Evolutionary conservation across 305 asterid genomes (phyloP), one percentile per base, ranked within the genome.

Genomic region (Coffea humblotiana): DNA sequence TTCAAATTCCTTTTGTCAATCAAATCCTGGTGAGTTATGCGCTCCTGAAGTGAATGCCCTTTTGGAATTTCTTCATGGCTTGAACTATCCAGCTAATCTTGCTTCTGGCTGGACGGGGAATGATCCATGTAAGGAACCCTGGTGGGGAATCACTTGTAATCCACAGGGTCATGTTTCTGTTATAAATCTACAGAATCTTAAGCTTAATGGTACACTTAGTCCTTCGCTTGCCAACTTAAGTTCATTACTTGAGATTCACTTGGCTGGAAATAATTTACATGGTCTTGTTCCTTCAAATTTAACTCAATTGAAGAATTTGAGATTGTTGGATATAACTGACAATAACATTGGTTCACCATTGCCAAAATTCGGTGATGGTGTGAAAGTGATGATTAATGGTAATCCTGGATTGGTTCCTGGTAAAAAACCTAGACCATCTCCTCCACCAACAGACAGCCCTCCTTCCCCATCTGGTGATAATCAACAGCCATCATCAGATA

Each of bases 71-170:
- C 96, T 94, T 66, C 85, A 54, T 23, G 93, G 65, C 76, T 47
- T 89, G 87, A 81, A 82, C 83, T 94, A 89, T 80, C 97, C 97
- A 0, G 80, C 74, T 54, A 86, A 78, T 21, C 91, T 94, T 47
- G 94, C 92, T 72, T 75, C 88, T 14, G 79, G 83, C 51, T 94
- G 98, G 98, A 78, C 71, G 8, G 98, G 95, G 16, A 92, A 91
- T 81, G 91, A 91, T 86, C 98, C 97, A 21, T 94, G 98, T 85
- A 40, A 70, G 9, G 94, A 87, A 48, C 89, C 91, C 27, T 94
- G 98, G 98, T 88, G 88, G 87, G 98, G 98, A 69, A 87, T 94
- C 78, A 82, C 84, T 69, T 94, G 98, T 79, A 80, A 85, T 54
- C 54, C 86, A 0, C 79, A 79, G 54, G 80, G 82, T 78, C 81